Evolutionary conservation across 495 filamentous ascomycete species (phyloP), one percentile per base, ranked within the genome.

Genomic region (Neurospora discreta): DNA sequence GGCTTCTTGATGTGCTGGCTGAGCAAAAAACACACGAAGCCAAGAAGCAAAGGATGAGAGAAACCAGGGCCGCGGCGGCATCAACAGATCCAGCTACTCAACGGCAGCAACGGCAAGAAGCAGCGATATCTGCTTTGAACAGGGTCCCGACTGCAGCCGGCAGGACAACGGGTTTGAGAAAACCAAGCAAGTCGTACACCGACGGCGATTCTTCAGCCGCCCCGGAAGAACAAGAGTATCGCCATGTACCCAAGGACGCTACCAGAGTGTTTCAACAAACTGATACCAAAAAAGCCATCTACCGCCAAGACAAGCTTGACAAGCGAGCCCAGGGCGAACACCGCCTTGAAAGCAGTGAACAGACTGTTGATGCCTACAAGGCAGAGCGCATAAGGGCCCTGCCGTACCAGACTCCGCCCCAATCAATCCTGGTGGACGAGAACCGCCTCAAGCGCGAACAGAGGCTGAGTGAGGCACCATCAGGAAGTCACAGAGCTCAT

Each of bases 241-340:
- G 74, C 68, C 79, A 86, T 70, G 76, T 85, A 11, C 85, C 85
- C 39, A 79, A 78, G 20, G 78, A 84, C 46, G 85, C 85, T 6
- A 85, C 86, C 8, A 73, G 80, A 8, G 81, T 85, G 68, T 88
- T 87, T 72, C 77, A 81, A 26, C 75, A 82, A 20, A 87, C 85
- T 6, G 80, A 84, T 11, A 86, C 84, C 0, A 76, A 78, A 8
- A 78, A 80, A 26, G 43, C 74, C 41, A 83, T 83, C 79, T 79
- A 78, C 38, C 72, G 78, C 36, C 73, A 73, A 68, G 70, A 79
- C 41, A 74, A 44, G 42, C 42, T 41, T 15, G 18, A 52, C 44
- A 23, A 60, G 52, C 52, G 5, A 33, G 52, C 52, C 52, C 26
- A 60, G 0, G 23, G 11, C 52, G 52, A 60, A 30, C 26, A 60